Percentiles rank a stretch among this genome's conserved stretches.
Conservation (phyloP, 2,329 filamentous ascomycete species). For the Colletotrichum brevisporum region DNA sequence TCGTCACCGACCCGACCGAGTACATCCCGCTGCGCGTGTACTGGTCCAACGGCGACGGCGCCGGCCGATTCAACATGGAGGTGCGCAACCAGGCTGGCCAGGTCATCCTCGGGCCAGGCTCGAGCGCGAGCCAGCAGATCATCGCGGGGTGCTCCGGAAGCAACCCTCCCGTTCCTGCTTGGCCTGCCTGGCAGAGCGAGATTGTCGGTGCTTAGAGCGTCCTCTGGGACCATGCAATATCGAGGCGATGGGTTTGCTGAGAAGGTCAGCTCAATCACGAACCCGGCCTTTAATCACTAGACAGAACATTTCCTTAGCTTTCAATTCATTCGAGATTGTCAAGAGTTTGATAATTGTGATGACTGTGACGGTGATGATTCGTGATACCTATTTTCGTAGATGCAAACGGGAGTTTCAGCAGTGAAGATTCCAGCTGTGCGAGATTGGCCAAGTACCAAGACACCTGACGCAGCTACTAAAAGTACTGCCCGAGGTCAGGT, state of each 20-base stretch:
- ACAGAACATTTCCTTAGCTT: no score
- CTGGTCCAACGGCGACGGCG: constrained; percentile 23
- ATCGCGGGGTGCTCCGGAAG: constrained; percentile 1
- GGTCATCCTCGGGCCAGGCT: background rate
- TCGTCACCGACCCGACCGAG: constrained; percentile 1
- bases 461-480: no score
- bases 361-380: no score
- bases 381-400: background rate
- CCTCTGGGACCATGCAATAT: background rate
- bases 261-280: no score
- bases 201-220: background rate
- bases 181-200: constrained; percentile 6
- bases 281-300: no score
- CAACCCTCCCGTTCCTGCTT: background rate
- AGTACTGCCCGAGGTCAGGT: background rate
- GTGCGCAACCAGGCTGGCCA: background rate
- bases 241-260: background rate
- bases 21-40: constrained; percentile 26
- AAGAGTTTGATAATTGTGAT: no score
- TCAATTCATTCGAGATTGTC: no score
- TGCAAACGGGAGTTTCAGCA: background rate
- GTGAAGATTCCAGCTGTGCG: background rate
- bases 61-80: background rate
- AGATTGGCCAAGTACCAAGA: no score
- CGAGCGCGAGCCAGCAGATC: background rate